phyloP scores from a whole-genome alignment of 2,329 filamentous ascomycete species.

The Epichloe amarillans region DNA sequence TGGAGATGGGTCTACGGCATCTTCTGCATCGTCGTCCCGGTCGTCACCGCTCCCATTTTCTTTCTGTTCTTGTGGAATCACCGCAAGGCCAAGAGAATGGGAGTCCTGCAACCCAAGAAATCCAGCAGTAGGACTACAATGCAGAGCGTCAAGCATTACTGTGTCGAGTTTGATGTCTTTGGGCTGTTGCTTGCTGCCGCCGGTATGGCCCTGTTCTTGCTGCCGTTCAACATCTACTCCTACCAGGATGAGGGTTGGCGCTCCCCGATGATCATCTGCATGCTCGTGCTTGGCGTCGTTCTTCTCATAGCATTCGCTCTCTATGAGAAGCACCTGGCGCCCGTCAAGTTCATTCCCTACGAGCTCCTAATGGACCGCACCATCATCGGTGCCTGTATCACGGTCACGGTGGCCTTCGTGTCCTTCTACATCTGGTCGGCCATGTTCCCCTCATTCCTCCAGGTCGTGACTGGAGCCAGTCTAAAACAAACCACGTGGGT shows the following conservation, averaged over 20 bases:
- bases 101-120: background rate
- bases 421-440: slow-evolving; percentile 39
- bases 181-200: slow-evolving; percentile 12
- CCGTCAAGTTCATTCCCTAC: slow-evolving; percentile 41
- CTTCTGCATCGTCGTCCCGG: slow-evolving; percentile 46
- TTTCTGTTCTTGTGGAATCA: slow-evolving; percentile 40
- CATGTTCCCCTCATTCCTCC: slow-evolving; percentile 43
- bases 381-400: slow-evolving; percentile 35
- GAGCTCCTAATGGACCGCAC: slow-evolving; percentile 36
- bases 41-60: slow-evolving; percentile 39
- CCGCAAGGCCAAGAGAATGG: slow-evolving; percentile 38
- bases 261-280: slow-evolving; percentile 40
- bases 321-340: slow-evolving; percentile 45
- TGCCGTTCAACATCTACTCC: slow-evolving; percentile 47
- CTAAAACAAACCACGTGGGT: slow-evolving; percentile 31
- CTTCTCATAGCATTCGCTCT: slow-evolving; percentile 41
- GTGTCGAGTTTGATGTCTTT: slow-evolving; percentile 42
- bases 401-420: slow-evolving; percentile 31
- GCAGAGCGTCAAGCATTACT: slow-evolving; percentile 36
- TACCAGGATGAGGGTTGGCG: slow-evolving; percentile 36
- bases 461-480: slow-evolving; percentile 33
- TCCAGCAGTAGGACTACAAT: background rate
- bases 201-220: slow-evolving; percentile 46
- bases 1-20: slow-evolving; percentile 38
- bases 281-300: slow-evolving; percentile 47